phyloP scores from a whole-genome alignment of 2,329 filamentous ascomycete species.

The Pseudogymnoascus pannorum region DNA sequence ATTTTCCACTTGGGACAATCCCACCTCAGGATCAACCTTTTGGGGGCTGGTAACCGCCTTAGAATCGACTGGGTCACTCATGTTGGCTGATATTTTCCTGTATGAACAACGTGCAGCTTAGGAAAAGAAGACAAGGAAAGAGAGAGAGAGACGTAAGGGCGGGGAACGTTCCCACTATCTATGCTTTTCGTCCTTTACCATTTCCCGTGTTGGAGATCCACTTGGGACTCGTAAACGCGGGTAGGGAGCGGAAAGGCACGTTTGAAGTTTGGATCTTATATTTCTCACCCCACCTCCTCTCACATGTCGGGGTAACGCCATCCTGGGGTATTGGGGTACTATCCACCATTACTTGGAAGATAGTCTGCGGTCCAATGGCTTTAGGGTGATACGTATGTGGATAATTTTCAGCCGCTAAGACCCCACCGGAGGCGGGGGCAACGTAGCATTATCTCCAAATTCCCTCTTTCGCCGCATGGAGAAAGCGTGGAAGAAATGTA shows the following conservation, averaged over 20 bases:
- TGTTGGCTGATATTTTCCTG: conserved; percentile 13
- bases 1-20: conserved; percentile 13
- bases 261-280: neutral
- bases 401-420: neutral
- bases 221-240: neutral
- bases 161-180: neutral
- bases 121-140: neutral
- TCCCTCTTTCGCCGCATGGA: neutral
- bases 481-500: neutral
- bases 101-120: neutral
- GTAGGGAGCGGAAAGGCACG: neutral
- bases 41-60: conserved; percentile 8
- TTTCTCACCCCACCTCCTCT: neutral
- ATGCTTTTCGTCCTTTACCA: neutral
- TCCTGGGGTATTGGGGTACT: neutral
- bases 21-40: conserved; percentile 20
- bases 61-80: conserved; percentile 15
- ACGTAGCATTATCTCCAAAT: neutral
- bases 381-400: neutral
- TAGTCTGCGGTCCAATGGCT: neutral
- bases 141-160: neutral
- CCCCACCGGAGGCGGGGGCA: neutral
- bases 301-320: neutral
- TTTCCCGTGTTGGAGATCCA: neutral
- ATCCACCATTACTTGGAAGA: neutral